phyloP scores from a whole-genome alignment of 2,329 filamentous ascomycete species.

The Moelleriella libera region DNA sequence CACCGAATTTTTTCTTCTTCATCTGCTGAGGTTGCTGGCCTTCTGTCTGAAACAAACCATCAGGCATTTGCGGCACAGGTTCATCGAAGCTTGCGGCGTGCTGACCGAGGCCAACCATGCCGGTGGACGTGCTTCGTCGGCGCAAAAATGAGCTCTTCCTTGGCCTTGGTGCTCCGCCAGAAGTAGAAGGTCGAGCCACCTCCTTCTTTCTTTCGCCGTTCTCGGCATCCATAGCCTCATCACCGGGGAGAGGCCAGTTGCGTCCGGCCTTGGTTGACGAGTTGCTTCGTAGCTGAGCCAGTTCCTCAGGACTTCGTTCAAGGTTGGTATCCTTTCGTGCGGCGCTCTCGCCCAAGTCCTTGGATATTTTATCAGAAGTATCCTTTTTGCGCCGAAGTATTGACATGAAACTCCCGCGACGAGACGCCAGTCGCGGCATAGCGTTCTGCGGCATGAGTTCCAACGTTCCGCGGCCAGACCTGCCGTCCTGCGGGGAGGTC shows the following conservation, averaged over 20 bases:
- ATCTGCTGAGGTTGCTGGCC: conserved; percentile 6
- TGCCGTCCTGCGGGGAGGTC: conserved; percentile 20
- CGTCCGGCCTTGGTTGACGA: conserved; percentile 14
- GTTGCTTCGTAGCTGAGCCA: conserved; percentile 28
- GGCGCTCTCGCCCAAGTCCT: conserved; percentile 39
- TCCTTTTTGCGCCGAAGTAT: conserved; percentile 50
- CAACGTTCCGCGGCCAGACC: conserved; percentile 26
- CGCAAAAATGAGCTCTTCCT: conserved; percentile 17
- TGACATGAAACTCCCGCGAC: conserved; percentile 38
- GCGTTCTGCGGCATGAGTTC: conserved; percentile 9
- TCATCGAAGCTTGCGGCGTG: conserved; percentile 6
- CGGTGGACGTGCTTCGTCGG: conserved; percentile 22
- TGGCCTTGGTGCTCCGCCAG: conserved; percentile 12
- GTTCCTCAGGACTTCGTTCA: conserved; percentile 42
- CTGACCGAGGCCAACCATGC: conserved; percentile 9
- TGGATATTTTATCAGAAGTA: conserved; percentile 35
- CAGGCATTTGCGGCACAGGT: conserved; percentile 2
- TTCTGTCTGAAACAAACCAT: background rate
- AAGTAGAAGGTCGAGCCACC: conserved; percentile 18
- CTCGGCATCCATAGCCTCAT: conserved; percentile 14
- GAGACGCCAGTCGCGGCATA: conserved; percentile 6
- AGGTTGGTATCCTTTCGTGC: conserved; percentile 48
- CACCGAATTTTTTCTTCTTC: conserved; percentile 54
- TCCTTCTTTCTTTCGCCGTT: conserved; percentile 10
- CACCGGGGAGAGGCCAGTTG: conserved; percentile 19